phyloP scores from a whole-genome alignment of 768 basidiomycete species.

The Russula lepida region DNA sequence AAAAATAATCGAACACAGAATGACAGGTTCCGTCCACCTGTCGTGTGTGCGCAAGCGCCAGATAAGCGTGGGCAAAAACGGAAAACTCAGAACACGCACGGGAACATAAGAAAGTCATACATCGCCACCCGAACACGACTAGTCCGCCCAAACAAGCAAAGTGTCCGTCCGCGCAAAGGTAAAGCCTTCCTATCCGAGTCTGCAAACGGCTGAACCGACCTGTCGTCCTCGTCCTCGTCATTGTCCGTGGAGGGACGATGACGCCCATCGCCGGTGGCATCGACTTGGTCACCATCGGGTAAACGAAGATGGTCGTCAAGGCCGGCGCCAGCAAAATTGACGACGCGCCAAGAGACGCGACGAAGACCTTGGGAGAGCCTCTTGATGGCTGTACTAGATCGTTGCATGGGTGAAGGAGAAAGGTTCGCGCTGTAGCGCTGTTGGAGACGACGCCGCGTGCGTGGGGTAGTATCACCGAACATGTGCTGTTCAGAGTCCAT shows the following conservation, averaged over 20 bases:
- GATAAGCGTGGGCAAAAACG: neutral
- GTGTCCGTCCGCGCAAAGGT: conserved; percentile 66
- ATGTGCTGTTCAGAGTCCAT: conserved; percentile 21
- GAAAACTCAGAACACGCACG: conserved; percentile 41
- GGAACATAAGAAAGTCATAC: conserved; percentile 59
- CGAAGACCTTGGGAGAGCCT: conserved; percentile 48
- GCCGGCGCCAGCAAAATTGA: conserved; percentile 59
- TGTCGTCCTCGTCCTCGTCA: conserved; percentile 29
- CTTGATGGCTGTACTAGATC: conserved; percentile 51
- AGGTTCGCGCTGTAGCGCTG: conserved; percentile 45
- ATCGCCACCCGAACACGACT: conserved; percentile 56
- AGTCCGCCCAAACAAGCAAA: conserved; percentile 66
- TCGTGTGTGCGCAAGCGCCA: neutral
- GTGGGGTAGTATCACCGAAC: conserved; percentile 30
- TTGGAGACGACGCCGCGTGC: conserved; percentile 36
- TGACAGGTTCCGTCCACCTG: conserved; percentile 81
- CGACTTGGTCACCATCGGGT: conserved; percentile 26
- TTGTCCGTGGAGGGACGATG: neutral
- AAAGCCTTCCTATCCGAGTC: conserved; percentile 36
- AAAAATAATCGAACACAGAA: conserved; percentile 75
- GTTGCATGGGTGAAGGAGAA: conserved; percentile 44
- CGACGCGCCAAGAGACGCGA: conserved; percentile 70
- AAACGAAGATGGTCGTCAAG: conserved; percentile 53
- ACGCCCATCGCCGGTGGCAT: neutral
- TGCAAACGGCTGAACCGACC: conserved; percentile 24